These are phyloP conservation scores for Sarocladium brachiariae DNA, from an alignment of 2,329 filamentous ascomycete genomes.

Conservation along the genomic window DNA sequence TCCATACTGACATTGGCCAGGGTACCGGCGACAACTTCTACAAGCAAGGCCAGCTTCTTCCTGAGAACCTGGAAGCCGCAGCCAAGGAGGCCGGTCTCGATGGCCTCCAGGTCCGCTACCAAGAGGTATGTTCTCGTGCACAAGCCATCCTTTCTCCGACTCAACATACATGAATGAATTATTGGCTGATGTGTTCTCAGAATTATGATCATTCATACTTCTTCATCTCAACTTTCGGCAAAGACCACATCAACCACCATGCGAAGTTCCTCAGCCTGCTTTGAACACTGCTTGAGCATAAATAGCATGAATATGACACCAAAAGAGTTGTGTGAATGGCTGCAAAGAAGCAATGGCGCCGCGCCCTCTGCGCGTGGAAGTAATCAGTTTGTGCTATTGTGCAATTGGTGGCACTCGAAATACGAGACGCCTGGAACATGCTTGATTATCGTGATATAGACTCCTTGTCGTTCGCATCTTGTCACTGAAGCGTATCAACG, in stretches of 20 bases:
- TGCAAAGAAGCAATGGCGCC: no score
- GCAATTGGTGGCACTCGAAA: no score
- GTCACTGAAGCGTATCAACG: no score
- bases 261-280: conserved; percentile 64
- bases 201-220: conserved; percentile 97
- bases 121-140: conserved; percentile 47
- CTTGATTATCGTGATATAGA: not conserved
- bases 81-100: conserved; percentile 68
- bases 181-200: conserved; percentile 27
- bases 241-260: conserved; percentile 86
- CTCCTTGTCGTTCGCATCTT: no score
- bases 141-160: not conserved
- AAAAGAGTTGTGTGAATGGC: no score
- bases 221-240: conserved; percentile 85
- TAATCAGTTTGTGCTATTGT: no score
- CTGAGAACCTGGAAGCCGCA: conserved; percentile 83
- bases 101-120: conserved; percentile 74
- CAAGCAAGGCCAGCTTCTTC: conserved; percentile 84
- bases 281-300: not conserved
- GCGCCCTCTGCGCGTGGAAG: no score
- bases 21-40: conserved; percentile 96
- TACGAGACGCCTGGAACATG: no score
- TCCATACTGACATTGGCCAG: conserved; percentile 29
- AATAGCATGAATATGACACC: no score
- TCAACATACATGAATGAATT: not conserved